phyloP scores from a whole-genome alignment of 768 basidiomycete genomes.

The Boletus fagicola region DNA sequence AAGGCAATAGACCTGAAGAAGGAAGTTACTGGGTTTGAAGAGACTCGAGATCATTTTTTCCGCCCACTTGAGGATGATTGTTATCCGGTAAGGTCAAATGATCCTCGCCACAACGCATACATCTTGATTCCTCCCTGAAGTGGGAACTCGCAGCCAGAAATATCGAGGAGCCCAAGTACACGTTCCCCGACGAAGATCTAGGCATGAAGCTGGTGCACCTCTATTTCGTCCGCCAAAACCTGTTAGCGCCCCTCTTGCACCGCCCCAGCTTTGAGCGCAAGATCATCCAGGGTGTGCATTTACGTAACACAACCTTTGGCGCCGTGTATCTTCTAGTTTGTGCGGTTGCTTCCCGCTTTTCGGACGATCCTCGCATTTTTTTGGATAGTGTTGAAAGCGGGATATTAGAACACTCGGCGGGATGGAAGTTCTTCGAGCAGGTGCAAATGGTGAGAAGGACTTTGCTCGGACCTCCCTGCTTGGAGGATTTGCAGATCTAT shows the following conservation, averaged over 20 bases:
- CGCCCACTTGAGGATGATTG: not conserved
- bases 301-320: conserved; percentile 51
- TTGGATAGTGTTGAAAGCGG: conserved; percentile 33
- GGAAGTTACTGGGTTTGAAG: conserved; percentile 46
- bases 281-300: conserved; percentile 48
- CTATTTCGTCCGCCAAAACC: conserved; percentile 61
- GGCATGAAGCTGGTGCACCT: conserved; percentile 51
- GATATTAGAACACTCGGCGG: conserved; percentile 43
- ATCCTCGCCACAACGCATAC: not conserved
- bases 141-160: conserved; percentile 28
- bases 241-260: conserved; percentile 69
- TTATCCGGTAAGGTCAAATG: conserved; percentile 27
- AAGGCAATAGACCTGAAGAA: conserved; percentile 58
- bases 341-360: conserved; percentile 58
- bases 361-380: conserved; percentile 55
- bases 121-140: conserved; percentile 12
- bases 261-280: conserved; percentile 61
- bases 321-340: conserved; percentile 66
- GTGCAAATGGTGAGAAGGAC: conserved; percentile 60
- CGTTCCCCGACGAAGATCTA: conserved; percentile 53
- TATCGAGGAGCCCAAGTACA: conserved; percentile 31
- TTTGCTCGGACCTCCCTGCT: conserved; percentile 51
- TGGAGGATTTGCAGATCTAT: conserved; percentile 73
- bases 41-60: conserved; percentile 6
- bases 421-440: conserved; percentile 49